phyloP scores from a whole-genome alignment of 805 yeast genomes.

The Candida piceae region DNA sequence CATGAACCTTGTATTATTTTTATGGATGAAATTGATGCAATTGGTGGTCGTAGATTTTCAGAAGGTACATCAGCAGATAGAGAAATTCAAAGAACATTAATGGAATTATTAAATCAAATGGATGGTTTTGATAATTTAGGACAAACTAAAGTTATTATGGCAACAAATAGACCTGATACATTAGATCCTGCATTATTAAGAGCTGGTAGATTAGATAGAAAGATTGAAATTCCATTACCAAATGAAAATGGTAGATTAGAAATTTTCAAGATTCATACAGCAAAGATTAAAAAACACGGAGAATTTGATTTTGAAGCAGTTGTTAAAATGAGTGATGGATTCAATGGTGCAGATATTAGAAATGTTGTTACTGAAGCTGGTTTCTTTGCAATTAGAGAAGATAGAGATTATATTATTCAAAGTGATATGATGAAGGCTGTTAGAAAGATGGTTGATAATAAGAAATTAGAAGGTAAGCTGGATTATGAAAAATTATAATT shows the following conservation, averaged over 20 bases:
- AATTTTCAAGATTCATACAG: slow-evolving; percentile 87
- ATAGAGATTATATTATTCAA: slow-evolving; percentile 89
- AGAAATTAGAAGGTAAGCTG: slow-evolving; percentile 93
- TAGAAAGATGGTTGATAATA: slow-evolving; percentile 92
- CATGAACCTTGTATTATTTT: slow-evolving; percentile 97
- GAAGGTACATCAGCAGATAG: slow-evolving; percentile 99
- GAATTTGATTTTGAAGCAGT: slow-evolving; percentile 96
- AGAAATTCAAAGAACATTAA: slow-evolving; percentile 94
- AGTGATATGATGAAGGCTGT: slow-evolving; percentile 97
- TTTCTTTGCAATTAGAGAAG: slow-evolving; percentile 95
- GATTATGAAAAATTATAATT: slow-evolving; percentile 88
- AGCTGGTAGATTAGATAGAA: slow-evolving; percentile 96
- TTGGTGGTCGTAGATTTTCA: slow-evolving; percentile 95
- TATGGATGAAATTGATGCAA: slow-evolving; percentile 98
- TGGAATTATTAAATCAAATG: slow-evolving; percentile 97
- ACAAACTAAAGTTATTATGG: slow-evolving; percentile 96
- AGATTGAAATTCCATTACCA: slow-evolving; percentile 92
- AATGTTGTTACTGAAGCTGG: slow-evolving; percentile 98
- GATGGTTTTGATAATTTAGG: slow-evolving; percentile 97
- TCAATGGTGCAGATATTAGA: slow-evolving; percentile 97
- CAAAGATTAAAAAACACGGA: slow-evolving; percentile 82
- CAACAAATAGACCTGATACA: slow-evolving; percentile 98
- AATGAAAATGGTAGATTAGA: slow-evolving; percentile 94
- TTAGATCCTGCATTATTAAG: slow-evolving; percentile 94
- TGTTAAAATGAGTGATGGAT: slow-evolving; percentile 98